Evolutionary conservation across 2,329 filamentous ascomycete species (phyloP).

Genomic region (Alternaria sp.): DNA sequence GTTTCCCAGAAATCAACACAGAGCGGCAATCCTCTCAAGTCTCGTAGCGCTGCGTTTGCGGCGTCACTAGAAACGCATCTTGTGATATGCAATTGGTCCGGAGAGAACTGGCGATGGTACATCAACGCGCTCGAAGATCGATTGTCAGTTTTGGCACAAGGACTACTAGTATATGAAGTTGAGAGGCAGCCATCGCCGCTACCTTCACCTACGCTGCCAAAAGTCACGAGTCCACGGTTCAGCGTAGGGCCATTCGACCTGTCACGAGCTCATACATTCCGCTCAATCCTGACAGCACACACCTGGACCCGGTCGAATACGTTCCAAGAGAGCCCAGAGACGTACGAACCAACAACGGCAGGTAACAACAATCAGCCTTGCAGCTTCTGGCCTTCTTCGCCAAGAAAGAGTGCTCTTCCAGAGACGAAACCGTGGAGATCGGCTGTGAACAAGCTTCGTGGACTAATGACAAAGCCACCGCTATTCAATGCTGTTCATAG

Average conservation of each 20-base stretch:
- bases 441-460: background rate
- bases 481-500: background rate
- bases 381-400: no score
- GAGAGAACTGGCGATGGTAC: conserved; percentile 54
- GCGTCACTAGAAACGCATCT: conserved; percentile 40
- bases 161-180: no score
- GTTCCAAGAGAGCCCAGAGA: background rate
- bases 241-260: background rate
- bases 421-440: background rate
- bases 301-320: background rate
- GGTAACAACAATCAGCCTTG: no score
- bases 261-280: background rate
- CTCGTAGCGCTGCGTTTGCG: conserved; percentile 16
- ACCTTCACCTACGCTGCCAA: background rate
- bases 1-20: conserved; percentile 1
- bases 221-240: background rate
- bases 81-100: conserved; percentile 46
- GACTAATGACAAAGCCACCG: fast-evolving
- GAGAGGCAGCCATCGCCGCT: conserved; percentile 7
- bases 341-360: no score
- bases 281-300: background rate
- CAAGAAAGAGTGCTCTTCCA: no score
- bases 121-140: conserved; percentile 22
- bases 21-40: background rate
- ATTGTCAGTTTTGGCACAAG: no score